phyloP scores from a whole-genome alignment of 805 yeast species.

The Starmerella geochares region DNA sequence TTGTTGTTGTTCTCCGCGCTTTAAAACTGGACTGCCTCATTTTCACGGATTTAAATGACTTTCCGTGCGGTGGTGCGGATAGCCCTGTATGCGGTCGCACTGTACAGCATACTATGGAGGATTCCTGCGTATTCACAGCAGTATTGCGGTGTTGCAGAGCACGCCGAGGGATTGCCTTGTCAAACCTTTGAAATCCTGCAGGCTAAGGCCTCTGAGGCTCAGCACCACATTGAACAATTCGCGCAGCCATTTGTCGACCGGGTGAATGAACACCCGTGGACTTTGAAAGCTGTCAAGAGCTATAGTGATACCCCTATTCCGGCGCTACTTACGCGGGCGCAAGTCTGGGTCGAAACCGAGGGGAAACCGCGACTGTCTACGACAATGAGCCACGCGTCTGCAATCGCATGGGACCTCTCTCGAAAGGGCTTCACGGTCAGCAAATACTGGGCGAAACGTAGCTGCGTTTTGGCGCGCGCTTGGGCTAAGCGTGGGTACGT shows the following conservation, averaged over 20 bases:
- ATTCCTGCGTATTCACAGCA: background rate
- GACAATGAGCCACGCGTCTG: background rate
- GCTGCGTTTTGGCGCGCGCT: background rate
- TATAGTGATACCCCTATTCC: background rate
- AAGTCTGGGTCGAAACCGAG: slow-evolving; percentile 1
- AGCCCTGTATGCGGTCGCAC: background rate
- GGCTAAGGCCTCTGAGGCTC: background rate
- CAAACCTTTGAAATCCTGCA: background rate
- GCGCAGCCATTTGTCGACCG: background rate
- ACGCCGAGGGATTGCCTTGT: background rate
- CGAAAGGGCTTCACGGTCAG: background rate
- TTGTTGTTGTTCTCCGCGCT: slow-evolving; percentile 1
- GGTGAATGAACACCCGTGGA: background rate
- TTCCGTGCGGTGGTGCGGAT: background rate
- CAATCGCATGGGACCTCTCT: background rate
- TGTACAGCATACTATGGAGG: background rate
- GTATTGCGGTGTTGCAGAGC: background rate
- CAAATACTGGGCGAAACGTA: background rate
- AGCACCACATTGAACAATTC: background rate
- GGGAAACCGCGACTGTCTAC: background rate
- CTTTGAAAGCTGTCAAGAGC: background rate
- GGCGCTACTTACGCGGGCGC: slow-evolving; percentile 1
- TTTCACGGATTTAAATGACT: background rate
- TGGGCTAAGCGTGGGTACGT: background rate
- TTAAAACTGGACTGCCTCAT: background rate